A percentile compares a stretch with the other conserved stretches of the same genome.
phyloP scores from a whole-genome alignment of 768 basidiomycete genomes.

The Russula griseocarnosa region DNA sequence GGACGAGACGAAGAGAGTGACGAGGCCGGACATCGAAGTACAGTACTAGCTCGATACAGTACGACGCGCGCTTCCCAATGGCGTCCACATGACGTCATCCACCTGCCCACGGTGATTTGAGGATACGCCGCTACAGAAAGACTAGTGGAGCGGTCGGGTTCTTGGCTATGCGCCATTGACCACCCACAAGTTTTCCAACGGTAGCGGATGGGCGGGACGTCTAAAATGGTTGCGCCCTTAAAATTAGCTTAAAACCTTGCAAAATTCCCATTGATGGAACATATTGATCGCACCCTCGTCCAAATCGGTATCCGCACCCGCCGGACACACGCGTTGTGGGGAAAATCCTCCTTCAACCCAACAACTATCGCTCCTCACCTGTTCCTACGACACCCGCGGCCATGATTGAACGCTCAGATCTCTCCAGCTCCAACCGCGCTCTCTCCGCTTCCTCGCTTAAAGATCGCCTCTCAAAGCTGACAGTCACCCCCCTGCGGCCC shows the following conservation, averaged over 20 bases:
- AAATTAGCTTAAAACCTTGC: background rate
- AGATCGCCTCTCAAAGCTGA: conserved; percentile 49
- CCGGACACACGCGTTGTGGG: conserved; percentile 3
- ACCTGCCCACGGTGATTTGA: background rate
- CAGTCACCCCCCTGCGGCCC: conserved; percentile 55
- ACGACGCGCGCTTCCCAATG: background rate
- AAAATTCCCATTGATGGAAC: background rate
- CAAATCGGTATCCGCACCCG: conserved; percentile 2
- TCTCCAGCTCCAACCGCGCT: conserved; percentile 43
- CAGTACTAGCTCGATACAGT: background rate
- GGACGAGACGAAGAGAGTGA: conserved; percentile 77
- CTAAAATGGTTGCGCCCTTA: background rate
- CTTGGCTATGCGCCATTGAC: too few relatives aligned
- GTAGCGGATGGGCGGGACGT: background rate
- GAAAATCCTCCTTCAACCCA: background rate
- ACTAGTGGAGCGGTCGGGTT: background rate
- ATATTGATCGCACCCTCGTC: background rate
- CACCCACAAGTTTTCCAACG: too few relatives aligned
- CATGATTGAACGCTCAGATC: conserved; percentile 26
- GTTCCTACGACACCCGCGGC: background rate
- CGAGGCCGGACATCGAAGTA: conserved; percentile 40
- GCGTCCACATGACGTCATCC: conserved; percentile 14
- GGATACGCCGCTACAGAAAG: background rate
- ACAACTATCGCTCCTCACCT: background rate
- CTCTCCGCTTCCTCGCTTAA: conserved; percentile 61